Percentiles rank a stretch among this genome's conserved stretches.
Evolutionary conservation across 164 flowering plant genomes (phyloP).

Genomic region (Magnolia officinalis): DNA sequence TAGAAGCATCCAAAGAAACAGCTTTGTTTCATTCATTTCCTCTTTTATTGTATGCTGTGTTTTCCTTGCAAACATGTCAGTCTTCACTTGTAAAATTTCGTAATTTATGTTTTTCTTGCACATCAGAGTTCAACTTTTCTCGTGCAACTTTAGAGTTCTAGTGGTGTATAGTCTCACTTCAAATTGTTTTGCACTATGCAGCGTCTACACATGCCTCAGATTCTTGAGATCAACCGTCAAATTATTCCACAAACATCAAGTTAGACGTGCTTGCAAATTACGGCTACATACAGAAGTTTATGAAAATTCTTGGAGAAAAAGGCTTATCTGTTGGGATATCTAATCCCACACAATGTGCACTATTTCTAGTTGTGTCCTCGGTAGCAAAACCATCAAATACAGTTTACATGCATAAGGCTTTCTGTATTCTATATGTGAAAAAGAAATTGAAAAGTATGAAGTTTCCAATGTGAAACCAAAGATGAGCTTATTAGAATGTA

Average conservation of each 20-base stretch:
- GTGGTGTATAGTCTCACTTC: neutral
- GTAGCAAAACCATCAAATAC: neutral
- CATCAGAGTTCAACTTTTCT: neutral
- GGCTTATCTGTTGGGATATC: neutral
- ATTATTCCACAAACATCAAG: neutral
- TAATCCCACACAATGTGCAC: neutral
- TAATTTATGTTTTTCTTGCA: too few relatives aligned
- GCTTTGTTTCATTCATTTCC: too few relatives aligned
- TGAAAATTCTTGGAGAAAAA: neutral
- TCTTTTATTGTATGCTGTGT: too few relatives aligned
- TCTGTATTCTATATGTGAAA: neutral
- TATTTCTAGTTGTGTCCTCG: neutral
- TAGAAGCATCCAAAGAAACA: too few relatives aligned
- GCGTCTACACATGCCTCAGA: neutral
- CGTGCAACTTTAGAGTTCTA: neutral
- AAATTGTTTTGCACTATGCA: neutral
- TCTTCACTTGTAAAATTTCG: too few relatives aligned
- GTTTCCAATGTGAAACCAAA: neutral
- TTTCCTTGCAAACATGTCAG: too few relatives aligned
- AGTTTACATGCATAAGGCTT: neutral
- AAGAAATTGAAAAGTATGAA: constrained; percentile 1
- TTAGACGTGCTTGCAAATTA: neutral
- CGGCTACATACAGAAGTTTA: neutral
- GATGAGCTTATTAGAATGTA: neutral
- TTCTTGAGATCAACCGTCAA: neutral